These are phyloP conservation scores for Plenodomus biglobosus DNA, from an alignment of 2,329 filamentous ascomycete genomes.

Conservation along the genomic window DNA sequence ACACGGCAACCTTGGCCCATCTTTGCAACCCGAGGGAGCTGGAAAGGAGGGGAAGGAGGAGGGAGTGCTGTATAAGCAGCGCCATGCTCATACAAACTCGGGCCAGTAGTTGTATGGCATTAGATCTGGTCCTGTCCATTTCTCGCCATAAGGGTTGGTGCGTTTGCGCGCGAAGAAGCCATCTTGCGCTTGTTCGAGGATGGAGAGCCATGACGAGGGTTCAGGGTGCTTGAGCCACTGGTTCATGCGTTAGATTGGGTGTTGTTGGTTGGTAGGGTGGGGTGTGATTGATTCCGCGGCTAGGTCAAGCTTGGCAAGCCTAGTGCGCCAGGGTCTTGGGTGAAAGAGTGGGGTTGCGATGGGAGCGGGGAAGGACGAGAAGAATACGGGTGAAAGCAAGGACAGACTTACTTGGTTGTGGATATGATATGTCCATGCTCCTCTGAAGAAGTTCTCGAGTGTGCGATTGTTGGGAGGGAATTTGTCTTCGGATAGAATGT, in stretches of 20 bases:
- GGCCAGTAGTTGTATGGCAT: conserved; percentile 55
- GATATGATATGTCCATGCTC: conserved; percentile 60
- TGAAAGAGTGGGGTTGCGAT: conserved; percentile 1
- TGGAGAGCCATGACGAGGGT: conserved; percentile 58
- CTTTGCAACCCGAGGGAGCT: no score
- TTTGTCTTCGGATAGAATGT: conserved; percentile 53
- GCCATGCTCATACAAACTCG: conserved; percentile 49
- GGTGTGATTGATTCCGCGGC: not conserved
- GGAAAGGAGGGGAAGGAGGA: not conserved
- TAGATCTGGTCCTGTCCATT: conserved; percentile 54
- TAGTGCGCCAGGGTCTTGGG: conserved; percentile 6
- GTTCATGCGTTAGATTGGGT: not conserved
- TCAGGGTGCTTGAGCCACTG: conserved; percentile 60
- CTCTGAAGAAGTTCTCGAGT: conserved; percentile 58
- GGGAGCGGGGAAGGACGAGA: not conserved
- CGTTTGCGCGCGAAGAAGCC: conserved; percentile 55
- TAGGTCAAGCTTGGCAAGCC: not conserved
- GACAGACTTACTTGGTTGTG: conserved; percentile 56
- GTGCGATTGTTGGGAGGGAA: conserved; percentile 60
- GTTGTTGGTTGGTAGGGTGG: no score
- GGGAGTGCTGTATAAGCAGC: not conserved
- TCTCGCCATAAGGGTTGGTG: conserved; percentile 57
- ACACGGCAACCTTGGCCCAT: no score
- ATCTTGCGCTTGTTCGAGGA: conserved; percentile 57
- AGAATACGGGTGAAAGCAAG: not conserved